These are phyloP conservation scores for Gyrodon lividus DNA, from an alignment of 768 basidiomycete species.

Conservation along the genomic window DNA sequence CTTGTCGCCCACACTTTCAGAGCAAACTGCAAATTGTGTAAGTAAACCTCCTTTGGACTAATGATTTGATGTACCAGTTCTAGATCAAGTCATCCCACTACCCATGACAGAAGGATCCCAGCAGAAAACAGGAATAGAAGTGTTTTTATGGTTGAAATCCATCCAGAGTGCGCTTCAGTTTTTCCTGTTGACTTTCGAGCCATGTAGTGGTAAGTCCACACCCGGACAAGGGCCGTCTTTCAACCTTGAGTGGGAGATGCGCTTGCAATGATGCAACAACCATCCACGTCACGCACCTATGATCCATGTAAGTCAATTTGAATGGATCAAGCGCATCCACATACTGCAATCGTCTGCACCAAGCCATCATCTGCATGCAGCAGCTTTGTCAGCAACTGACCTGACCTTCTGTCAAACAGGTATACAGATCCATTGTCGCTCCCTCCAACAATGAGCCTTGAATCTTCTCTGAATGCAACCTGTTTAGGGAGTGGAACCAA, in stretches of 20 bases:
- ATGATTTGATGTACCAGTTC: not conserved
- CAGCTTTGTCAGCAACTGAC: not conserved
- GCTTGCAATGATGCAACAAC: constrained; percentile 5
- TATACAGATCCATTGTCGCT: constrained; percentile 6
- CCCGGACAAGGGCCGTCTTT: not conserved
- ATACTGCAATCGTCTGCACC: not conserved
- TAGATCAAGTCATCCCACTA: not conserved
- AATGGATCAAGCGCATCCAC: not conserved
- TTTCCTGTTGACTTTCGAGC: not conserved
- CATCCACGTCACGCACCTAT: not conserved
- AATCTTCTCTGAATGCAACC: constrained; percentile 8
- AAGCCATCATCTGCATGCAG: not conserved
- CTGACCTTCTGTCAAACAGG: constrained; percentile 4
- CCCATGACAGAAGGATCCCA: not conserved
- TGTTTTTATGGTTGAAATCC: not conserved
- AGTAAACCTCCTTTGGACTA: not conserved
- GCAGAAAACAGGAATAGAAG: not conserved
- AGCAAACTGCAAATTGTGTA: not conserved
- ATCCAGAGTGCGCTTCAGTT: not conserved
- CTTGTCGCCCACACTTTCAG: not conserved
- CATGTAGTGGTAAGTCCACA: constrained; percentile 3
- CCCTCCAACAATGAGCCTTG: constrained; percentile 5
- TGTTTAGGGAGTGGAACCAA: constrained; percentile 4
- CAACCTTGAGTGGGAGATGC: not conserved
- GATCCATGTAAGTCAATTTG: not conserved